Evolutionary conservation across 805 yeast genomes (phyloP), one percentile per base, ranked within the genome.

Genomic region (Teunomyces lycoperdinae): DNA sequence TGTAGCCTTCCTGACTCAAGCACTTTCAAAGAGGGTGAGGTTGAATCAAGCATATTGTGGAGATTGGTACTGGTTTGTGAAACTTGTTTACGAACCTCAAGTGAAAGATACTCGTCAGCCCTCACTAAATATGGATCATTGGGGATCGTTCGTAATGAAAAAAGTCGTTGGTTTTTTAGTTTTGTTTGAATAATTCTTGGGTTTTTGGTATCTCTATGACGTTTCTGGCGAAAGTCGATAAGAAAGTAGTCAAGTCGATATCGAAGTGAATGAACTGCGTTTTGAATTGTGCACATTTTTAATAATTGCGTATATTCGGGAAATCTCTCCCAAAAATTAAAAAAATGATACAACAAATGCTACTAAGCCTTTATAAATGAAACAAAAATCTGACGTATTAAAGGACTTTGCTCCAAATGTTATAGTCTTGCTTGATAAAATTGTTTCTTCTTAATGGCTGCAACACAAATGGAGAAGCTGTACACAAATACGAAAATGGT

Each of bases 61-160:
- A 38, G 14, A 13, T 42, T 24, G n/a, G n/a, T 27, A 16, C 11
- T 9, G 24, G 26, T 24, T 33, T 32, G 13, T 27, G 16, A 27
- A n/a, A 41, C 36, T 16, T 26, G 30, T 27, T 20, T 13, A 5
- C 29, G 32, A 4, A 27, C 17, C 11, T 45, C 58, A 42, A 62
- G 43, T 10, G 58, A 58, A 43, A 70, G 57, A 44, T 66, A 70
- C 51, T 67, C 69, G 3, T 72, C 75, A 7, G 63, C 62, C 24
- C 53, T 55, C 10, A 64, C 53, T 14, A 54, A 34, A 50, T 70
- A 71, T 48, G 57, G 58, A 43, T 67, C 72, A 16, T 59, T 56
- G 10, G 73, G 71, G 40, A 56, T 57, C 0, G 73, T 64, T 47
- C 81, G 57, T 52, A 76, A 65, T 4, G 78, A 63, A 30, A 70